Percentiles rank a stretch among this genome's conserved stretches.
Evolutionary conservation across 331 rosid species (phyloP).

Genomic region (Malus hybrid): DNA sequence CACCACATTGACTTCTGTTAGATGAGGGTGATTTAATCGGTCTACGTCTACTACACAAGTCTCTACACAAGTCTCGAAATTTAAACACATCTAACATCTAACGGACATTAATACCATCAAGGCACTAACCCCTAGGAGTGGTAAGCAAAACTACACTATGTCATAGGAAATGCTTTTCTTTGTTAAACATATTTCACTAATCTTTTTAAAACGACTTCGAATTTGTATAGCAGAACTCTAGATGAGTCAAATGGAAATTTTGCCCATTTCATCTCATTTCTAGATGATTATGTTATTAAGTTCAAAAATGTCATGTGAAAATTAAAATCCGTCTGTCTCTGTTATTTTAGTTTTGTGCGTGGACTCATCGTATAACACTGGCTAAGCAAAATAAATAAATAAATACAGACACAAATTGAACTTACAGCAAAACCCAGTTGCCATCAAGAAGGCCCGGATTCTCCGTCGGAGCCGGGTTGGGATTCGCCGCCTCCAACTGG

Average conservation of each 20-base stretch:
- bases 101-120: too few relatives aligned
- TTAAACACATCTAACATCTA: too few relatives aligned
- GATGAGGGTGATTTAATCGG: neutral
- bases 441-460: slow-evolving; percentile 65
- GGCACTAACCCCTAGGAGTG: too few relatives aligned
- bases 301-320: neutral
- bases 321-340: neutral
- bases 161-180: neutral
- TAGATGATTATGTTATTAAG: neutral
- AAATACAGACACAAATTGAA: slow-evolving; percentile 4
- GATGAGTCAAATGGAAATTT: neutral
- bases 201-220: neutral
- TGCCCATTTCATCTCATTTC: neutral
- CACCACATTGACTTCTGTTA: neutral
- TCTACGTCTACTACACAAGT: neutral
- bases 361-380: neutral
- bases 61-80: neutral
- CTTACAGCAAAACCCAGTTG: slow-evolving; percentile 91
- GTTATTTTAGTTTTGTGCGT: neutral
- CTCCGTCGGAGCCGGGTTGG: slow-evolving; percentile 62
- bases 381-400: neutral
- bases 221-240: neutral
- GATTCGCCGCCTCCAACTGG: slow-evolving; percentile 84
- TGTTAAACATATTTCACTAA: neutral
- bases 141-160: neutral